Percentiles rank a stretch among this genome's conserved stretches.
phyloP scores from a whole-genome alignment of 1,284 basidiomycete species.

The Tausonia pullulans region DNA sequence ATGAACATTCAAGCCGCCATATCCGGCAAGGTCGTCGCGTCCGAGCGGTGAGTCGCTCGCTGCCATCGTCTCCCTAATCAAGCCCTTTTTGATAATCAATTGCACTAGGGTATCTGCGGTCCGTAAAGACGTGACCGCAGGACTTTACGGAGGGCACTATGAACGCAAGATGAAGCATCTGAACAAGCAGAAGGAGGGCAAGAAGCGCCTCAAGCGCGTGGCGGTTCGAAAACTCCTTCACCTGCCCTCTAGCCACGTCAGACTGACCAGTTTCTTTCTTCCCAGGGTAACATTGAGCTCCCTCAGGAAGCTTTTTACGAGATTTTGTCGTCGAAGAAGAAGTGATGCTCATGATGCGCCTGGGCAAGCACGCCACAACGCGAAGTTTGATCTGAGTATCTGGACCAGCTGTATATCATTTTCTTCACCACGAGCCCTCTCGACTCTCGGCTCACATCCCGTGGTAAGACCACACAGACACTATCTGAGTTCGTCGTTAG shows the following conservation, averaged over 20 bases:
- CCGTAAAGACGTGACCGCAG: conserved; percentile 80
- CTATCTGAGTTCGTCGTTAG: too few relatives aligned
- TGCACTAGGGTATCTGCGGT: conserved; percentile 50
- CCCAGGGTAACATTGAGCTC: conserved; percentile 59
- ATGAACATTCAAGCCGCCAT: conserved; percentile 72
- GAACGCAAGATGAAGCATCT: conserved; percentile 58
- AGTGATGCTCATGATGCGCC: neutral
- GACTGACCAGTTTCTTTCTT: neutral
- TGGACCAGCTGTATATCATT: too few relatives aligned
- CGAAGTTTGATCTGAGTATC: too few relatives aligned
- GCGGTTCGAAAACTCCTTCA: conserved; percentile 15
- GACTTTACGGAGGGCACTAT: conserved; percentile 68
- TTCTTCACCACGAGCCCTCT: too few relatives aligned
- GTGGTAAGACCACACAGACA: too few relatives aligned
- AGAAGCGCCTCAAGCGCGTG: conserved; percentile 69
- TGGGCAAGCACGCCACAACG: too few relatives aligned
- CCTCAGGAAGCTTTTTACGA: conserved; percentile 86
- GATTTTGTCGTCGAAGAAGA: conserved; percentile 47
- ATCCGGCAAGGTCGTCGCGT: conserved; percentile 74
- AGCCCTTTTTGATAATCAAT: too few relatives aligned
- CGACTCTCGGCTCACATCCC: too few relatives aligned
- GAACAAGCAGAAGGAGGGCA: conserved; percentile 84
- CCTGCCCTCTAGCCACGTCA: neutral
- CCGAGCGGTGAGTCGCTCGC: conserved; percentile 47
- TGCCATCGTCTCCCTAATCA: neutral